Evolutionary conservation across 2,329 filamentous ascomycete species (phyloP).

Genomic region (Trichoderma semiorbis): DNA sequence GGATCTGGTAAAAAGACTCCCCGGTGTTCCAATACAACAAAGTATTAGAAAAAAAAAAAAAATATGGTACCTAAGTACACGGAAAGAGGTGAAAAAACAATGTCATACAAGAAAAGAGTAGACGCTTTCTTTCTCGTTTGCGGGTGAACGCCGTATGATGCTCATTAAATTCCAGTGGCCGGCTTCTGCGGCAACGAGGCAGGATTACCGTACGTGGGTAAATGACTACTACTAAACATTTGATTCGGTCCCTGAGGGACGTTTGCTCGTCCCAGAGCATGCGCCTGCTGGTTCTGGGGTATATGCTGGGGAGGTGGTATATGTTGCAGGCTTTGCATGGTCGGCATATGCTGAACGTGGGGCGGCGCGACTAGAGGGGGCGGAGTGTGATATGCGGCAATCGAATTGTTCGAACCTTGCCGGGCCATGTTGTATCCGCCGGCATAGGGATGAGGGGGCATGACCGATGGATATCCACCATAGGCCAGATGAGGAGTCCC

Average conservation of each 20-base stretch:
- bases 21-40: not conserved
- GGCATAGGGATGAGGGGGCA: slow-evolving; percentile 40
- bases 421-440: slow-evolving; percentile 54
- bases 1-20: not conserved
- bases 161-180: slow-evolving; percentile 44
- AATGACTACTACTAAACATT: slow-evolving; percentile 49
- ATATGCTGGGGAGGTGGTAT: slow-evolving; percentile 39
- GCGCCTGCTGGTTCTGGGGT: slow-evolving; percentile 39
- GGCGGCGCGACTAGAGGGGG: slow-evolving; percentile 26
- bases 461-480: slow-evolving; percentile 45
- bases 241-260: slow-evolving; percentile 43
- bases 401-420: slow-evolving; percentile 54
- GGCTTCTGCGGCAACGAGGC: slow-evolving; percentile 59
- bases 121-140: not conserved
- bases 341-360: slow-evolving; percentile 41
- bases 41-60: not conserved
- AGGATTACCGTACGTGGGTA: slow-evolving; percentile 57
- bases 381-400: slow-evolving; percentile 47
- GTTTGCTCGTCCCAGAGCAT: slow-evolving; percentile 46
- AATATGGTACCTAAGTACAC: not conserved
- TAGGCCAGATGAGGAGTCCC: slow-evolving; percentile 50
- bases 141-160: slow-evolving; percentile 30
- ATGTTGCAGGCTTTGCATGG: slow-evolving; percentile 37
- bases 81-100: not conserved
- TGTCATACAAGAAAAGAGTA: not conserved